phyloP scores from a whole-genome alignment of 495 filamentous ascomycete genomes.

The Penicillium desertorum region DNA sequence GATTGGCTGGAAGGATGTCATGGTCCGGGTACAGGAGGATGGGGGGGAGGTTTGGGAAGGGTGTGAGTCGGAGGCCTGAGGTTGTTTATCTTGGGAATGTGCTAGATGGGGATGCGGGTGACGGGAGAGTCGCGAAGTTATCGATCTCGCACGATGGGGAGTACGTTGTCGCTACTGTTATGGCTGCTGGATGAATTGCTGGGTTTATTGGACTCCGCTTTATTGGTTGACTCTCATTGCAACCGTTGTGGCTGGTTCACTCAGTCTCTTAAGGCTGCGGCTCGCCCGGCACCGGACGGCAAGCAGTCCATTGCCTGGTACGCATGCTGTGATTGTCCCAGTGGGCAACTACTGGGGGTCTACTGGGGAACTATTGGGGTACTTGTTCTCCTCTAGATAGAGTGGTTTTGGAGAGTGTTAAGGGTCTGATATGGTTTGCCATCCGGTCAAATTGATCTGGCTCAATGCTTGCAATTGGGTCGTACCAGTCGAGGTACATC shows the following conservation, averaged over 20 bases:
- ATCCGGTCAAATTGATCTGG: background rate
- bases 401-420: background rate
- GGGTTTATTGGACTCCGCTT: constrained; percentile 3
- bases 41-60: constrained; percentile 10
- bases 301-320: background rate
- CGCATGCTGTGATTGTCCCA: background rate
- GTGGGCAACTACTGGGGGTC: background rate
- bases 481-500: background rate
- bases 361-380: no score
- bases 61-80: constrained; percentile 37
- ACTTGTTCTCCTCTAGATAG: background rate
- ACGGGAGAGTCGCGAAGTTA: constrained; percentile 37
- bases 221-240: background rate
- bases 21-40: constrained; percentile 35
- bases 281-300: background rate
- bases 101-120: constrained; percentile 15
- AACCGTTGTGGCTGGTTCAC: background rate
- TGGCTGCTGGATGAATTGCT: constrained; percentile 37
- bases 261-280: background rate
- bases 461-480: background rate
- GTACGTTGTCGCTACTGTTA: constrained; percentile 56
- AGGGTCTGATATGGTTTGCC: background rate
- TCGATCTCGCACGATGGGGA: constrained; percentile 62
- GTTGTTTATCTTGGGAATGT: constrained; percentile 37
- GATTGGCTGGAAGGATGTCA: constrained; percentile 43